Evolutionary conservation across 2,329 filamentous ascomycete species (phyloP), one percentile per base, ranked within the genome.

Genomic region (Fusarium duplospermum): DNA sequence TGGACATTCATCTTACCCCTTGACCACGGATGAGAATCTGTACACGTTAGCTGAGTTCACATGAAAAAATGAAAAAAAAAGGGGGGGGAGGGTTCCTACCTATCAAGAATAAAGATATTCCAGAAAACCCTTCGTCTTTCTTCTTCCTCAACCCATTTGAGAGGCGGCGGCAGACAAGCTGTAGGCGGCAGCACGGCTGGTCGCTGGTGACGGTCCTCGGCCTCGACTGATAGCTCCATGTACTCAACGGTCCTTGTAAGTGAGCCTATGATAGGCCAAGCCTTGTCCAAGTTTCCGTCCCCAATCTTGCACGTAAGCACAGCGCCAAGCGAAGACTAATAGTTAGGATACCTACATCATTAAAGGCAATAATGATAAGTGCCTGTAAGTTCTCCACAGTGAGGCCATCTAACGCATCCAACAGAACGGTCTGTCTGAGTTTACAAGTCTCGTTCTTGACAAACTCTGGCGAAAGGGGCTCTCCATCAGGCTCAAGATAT

Each of bases 101-200:
- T 74, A 20, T 81, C 79, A 1, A 81, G 62, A 18, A 73, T 74
- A 42, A 81, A 81, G 7, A 81, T 69, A 2, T 77, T 81, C 79
- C 79, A 80, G 54, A 81, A 81, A 0, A 80, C 78, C 20, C 79
- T 68, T 22, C 78, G 66, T 13, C 79, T 60, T 45, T 81, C 77
- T 18, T 81, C 78, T 18, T 79, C 77, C 8, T 80, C 76, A 0
- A 78, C 73, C 79, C 79, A 81, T 31, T 74, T 72, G 3, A 75
- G 68, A 4, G 82, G 71, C 1, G 60, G 61, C n/a, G 60, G 35
- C 1, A 67, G 27, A 10, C 45, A 27, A 14, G 36, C 18, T 10
- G 63, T 20, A 10, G 67, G 35, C 8, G 54, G 42, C 18, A 67
- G 13, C 13, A 70, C 22, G 4, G 63, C 64, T 22, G 47, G 31